phyloP scores from a whole-genome alignment of 148 eudicot genomes.

The Polygonum aviculare region DNA sequence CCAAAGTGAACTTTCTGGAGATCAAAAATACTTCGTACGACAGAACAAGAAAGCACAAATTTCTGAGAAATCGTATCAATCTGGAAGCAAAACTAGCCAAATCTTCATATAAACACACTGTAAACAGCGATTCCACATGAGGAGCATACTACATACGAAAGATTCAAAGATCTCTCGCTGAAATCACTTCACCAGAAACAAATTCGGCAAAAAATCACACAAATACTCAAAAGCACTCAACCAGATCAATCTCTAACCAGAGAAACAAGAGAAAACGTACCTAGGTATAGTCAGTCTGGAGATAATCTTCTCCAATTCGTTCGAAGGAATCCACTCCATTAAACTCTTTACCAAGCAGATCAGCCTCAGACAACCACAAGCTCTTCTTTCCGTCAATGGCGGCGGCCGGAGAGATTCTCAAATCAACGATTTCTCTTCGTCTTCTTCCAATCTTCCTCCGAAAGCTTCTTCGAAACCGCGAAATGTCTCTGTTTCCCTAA shows the following conservation, averaged over 20 bases:
- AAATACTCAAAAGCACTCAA: not conserved
- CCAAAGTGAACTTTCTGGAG: not conserved
- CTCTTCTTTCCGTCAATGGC: not conserved
- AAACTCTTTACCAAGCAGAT: not conserved
- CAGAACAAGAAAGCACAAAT: not conserved
- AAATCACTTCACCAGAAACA: not conserved
- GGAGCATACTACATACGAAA: not conserved
- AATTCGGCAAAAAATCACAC: not conserved
- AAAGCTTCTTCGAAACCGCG: not conserved
- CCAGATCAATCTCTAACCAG: not conserved
- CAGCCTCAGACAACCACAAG: not conserved
- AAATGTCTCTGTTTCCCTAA: not conserved
- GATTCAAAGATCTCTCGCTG: too few species aligned
- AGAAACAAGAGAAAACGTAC: slow-evolving; percentile 22
- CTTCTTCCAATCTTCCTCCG: not conserved
- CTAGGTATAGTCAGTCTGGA: slow-evolving; percentile 71
- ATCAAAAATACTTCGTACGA: not conserved
- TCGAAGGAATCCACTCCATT: slow-evolving; percentile 69
- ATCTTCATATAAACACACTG: not conserved
- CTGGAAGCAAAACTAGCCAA: not conserved
- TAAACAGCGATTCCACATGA: too few species aligned
- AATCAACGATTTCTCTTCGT: not conserved
- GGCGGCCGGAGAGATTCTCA: not conserved
- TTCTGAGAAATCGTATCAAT: not conserved
- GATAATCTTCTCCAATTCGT: slow-evolving; percentile 84